Evolutionary conservation across 257 asterid genomes (phyloP).

Genomic region (Craterostigma plantagineum): DNA sequence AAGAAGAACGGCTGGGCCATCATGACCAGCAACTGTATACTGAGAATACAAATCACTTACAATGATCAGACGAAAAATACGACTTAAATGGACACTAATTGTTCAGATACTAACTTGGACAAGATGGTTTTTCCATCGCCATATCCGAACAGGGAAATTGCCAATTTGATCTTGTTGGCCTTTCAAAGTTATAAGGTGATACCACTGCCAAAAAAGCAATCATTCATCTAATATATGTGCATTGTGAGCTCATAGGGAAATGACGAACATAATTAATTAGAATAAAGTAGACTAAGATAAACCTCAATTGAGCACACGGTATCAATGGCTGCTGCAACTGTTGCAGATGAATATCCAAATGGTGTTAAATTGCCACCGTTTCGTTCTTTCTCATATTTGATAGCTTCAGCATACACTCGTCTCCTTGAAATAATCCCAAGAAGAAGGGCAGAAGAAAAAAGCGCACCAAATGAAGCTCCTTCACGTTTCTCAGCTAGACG

Average conservation of each 20-base stretch:
- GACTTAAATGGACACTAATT: constrained; percentile 6
- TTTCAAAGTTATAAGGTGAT: constrained; percentile 51
- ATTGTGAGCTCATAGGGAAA: constrained; percentile 7
- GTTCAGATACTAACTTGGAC: constrained; percentile 43
- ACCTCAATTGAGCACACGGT: constrained; percentile 77
- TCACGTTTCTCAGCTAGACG: constrained; percentile 57
- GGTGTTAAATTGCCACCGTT: constrained; percentile 79
- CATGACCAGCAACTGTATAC: constrained; percentile 62
- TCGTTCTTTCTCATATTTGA: constrained; percentile 72
- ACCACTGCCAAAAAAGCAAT: constrained; percentile 46
- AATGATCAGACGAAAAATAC: constrained; percentile 8
- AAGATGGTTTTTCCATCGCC: constrained; percentile 79
- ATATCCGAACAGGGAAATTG: constrained; percentile 32
- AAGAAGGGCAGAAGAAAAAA: constrained; percentile 61
- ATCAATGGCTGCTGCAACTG: constrained; percentile 52
- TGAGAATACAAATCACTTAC: constrained; percentile 20
- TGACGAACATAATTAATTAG: constrained; percentile 3
- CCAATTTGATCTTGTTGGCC: constrained; percentile 19
- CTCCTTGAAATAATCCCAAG: constrained; percentile 72
- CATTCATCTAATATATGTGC: neutral
- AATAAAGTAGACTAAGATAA: constrained; percentile 10
- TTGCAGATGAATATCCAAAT: constrained; percentile 61
- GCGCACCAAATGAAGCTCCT: constrained; percentile 78
- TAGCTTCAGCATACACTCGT: constrained; percentile 64
- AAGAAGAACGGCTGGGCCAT: constrained; percentile 75